Conservation (phyloP, 2,329 filamentous ascomycete genomes). For the Botrytis porri region DNA sequence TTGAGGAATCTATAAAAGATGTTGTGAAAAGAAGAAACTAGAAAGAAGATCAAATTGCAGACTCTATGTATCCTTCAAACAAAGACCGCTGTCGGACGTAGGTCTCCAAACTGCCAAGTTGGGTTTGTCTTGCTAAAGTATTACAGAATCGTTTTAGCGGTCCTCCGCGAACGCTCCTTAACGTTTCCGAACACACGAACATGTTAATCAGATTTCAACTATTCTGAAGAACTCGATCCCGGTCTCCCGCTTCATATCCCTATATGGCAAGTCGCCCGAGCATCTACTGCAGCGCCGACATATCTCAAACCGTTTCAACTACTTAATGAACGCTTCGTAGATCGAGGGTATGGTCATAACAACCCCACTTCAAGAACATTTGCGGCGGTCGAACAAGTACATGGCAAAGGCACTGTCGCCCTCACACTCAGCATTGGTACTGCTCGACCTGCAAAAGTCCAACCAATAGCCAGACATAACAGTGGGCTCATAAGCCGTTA, state of each 20-base stretch:
- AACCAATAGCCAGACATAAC: neutral
- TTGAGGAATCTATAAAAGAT: slow-evolving; percentile 16
- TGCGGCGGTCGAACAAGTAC: slow-evolving; percentile 1
- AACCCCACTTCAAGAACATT: neutral
- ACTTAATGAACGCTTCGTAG: slow-evolving; percentile 39
- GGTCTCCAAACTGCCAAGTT: neutral
- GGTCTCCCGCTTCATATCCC: neutral
- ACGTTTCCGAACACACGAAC: slow-evolving; percentile 3
- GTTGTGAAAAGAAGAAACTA: neutral
- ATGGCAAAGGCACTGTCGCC: neutral
- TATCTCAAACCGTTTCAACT: slow-evolving; percentile 44
- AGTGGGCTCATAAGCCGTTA: neutral
- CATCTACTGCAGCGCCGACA: slow-evolving; percentile 43
- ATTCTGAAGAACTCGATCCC: neutral
- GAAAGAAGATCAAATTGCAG: neutral
- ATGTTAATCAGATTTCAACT: neutral
- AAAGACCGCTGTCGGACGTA: slow-evolving; percentile 1
- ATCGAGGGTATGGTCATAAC: slow-evolving; percentile 35
- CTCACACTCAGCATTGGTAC: slow-evolving; percentile 7
- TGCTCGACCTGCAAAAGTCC: neutral
- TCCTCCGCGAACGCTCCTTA: neutral
- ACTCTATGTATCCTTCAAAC: neutral
- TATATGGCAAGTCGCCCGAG: slow-evolving; percentile 16
- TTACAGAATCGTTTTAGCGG: neutral
- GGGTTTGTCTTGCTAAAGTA: neutral